Base-by-base conservation (phyloP, 2,329 filamentous ascomycete species). In the Paracamarosporium sp. region DNA sequence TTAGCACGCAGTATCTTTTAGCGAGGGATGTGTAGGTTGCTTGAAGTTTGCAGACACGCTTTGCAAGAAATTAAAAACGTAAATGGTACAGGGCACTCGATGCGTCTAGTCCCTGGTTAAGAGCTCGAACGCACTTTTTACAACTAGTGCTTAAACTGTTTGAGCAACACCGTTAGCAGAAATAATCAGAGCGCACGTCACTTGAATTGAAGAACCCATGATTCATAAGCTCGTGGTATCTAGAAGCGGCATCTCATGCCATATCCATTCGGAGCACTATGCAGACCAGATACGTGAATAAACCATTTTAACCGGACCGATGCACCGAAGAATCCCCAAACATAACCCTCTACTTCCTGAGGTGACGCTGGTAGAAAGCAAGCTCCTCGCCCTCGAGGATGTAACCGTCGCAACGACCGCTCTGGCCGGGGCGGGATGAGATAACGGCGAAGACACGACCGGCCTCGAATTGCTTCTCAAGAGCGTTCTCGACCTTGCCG, bases 391-490 rank as follows among this genome's bases (percentile, higher is more conserved):
- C 95, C 90, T 99, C 95, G 70, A 99, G 87, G 81, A 99, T 90
- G 87, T 99, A 99, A 70, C 95, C 95, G 81, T 99, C 95, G 76
- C 87, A 88, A 83, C 95, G 93, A 77, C 95, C 95, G 80, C 91
- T 95, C 90, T 99, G 95, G 76, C 95, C 95, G 70, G 95, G 95
- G 78, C 95, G 88, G 81, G 90, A 95, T 74, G 94, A 87, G 76
- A 99, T 85, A 73, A 97, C 91, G 76, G 95, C 95, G 83, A 90
- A 97, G 74, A 99, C 85, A 83, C 96, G 94, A 88, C 94, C 93
- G 73, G 95, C 94, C 90, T 98, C 95, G 85, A 99, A 99, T 86
- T 99, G 95, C 86, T 91, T 93, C 92, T 99, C 95, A 68, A 99
- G 81, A 69, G 92, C 87, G 70, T 83, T 66, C 84, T 99, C 95